Evolutionary conservation across 306 rosid species (phyloP).

Genomic region (Casuarina equisetifolia): DNA sequence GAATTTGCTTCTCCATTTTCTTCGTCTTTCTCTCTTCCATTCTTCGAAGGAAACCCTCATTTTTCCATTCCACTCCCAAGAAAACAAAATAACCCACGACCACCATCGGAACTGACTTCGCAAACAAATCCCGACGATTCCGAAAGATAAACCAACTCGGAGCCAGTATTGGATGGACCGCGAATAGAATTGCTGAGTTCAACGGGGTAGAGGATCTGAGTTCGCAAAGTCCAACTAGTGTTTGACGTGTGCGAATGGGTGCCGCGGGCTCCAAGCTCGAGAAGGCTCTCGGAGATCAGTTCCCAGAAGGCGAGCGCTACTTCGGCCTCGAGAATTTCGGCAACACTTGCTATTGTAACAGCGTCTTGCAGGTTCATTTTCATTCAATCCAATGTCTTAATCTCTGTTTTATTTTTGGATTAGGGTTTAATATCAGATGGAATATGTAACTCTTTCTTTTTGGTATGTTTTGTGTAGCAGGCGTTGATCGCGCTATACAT

Average conservation of each 20-base stretch:
- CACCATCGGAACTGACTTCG: constrained; percentile 17
- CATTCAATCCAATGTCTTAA: neutral
- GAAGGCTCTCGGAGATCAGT: constrained; percentile 99
- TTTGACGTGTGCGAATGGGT: constrained; percentile 68
- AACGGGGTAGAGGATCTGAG: constrained; percentile 54
- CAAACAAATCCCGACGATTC: constrained; percentile 43
- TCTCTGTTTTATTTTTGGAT: neutral
- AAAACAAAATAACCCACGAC: constrained; percentile 4
- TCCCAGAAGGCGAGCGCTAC: constrained; percentile 98
- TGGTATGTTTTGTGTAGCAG: neutral
- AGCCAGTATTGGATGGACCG: constrained; percentile 25
- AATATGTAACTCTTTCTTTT: neutral
- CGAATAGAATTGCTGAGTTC: constrained; percentile 39
- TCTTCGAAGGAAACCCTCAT: constrained; percentile 39
- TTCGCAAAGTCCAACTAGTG: constrained; percentile 26
- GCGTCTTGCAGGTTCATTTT: constrained; percentile 85
- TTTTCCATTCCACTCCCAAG: constrained; percentile 8
- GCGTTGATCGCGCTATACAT: neutral
- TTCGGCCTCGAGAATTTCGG: constrained; percentile 98
- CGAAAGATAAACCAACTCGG: constrained; percentile 3
- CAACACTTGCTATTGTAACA: constrained; percentile 96
- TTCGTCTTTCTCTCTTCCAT: constrained; percentile 11
- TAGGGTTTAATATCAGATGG: constrained; percentile 7
- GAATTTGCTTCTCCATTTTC: constrained; percentile 5
- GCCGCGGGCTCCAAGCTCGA: constrained; percentile 98